These are phyloP conservation scores for Yamadazyma dushanensis DNA, from an alignment of 1,139 yeast genomes.

Conservation along the genomic window DNA sequence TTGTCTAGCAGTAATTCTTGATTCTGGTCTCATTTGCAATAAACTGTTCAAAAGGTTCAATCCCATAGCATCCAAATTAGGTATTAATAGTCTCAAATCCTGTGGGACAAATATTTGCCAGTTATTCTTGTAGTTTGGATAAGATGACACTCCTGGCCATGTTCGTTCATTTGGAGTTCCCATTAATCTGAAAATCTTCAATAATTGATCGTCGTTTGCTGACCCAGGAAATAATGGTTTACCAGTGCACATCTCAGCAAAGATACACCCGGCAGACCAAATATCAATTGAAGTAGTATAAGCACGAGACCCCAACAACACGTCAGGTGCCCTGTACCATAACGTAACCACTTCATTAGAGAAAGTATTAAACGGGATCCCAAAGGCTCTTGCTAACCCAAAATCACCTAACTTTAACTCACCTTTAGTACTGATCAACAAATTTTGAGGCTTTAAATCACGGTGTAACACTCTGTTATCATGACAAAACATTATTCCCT, in stretches of 20 bases:
- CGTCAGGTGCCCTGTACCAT: constrained; percentile 99
- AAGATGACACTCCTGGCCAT: constrained; percentile 90
- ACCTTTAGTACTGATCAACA: constrained; percentile 84
- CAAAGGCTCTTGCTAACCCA: constrained; percentile 96
- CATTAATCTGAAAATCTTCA: constrained; percentile 85
- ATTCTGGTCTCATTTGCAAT: constrained; percentile 90
- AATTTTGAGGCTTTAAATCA: constrained; percentile 93
- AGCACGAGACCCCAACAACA: constrained; percentile 88
- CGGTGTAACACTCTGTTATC: constrained; percentile 93
- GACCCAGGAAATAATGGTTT: constrained; percentile 95
- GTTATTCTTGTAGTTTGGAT: constrained; percentile 82
- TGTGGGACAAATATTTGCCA: constrained; percentile 82
- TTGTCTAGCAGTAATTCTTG: constrained; percentile 85
- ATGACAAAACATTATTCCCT: constrained; percentile 92
- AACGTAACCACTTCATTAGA: constrained; percentile 96
- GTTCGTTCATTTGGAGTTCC: constrained; percentile 95
- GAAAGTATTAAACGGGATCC: constrained; percentile 96
- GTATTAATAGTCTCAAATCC: constrained; percentile 75
- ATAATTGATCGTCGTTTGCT: constrained; percentile 91
- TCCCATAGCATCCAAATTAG: constrained; percentile 77
- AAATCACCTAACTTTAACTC: constrained; percentile 95
- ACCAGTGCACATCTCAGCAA: constrained; percentile 99
- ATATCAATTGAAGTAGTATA: constrained; percentile 96
- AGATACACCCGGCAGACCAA: constrained; percentile 98
- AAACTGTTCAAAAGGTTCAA: constrained; percentile 74